These are phyloP conservation scores for Juglanconis oblonga DNA, from an alignment of 2,329 filamentous ascomycete species.

Conservation along the genomic window DNA sequence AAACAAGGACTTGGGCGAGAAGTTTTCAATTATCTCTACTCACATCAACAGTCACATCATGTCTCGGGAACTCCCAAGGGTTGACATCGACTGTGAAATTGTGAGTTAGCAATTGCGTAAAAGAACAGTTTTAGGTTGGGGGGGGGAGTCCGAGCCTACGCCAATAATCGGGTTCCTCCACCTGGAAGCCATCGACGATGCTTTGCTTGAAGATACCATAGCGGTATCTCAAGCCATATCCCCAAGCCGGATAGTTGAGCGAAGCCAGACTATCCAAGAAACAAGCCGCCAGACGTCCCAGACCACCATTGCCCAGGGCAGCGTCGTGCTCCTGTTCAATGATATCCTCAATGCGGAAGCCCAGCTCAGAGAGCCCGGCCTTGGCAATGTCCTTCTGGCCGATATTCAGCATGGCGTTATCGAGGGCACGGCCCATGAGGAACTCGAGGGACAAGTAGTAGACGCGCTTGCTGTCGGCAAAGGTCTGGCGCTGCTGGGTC, in stretches of 20 bases:
- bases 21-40: conserved; percentile 26
- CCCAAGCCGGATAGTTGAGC: conserved; percentile 94
- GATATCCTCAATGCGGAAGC: conserved; percentile 95
- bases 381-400: conserved; percentile 81
- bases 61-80: conserved; percentile 95
- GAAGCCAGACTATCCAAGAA: conserved; percentile 96
- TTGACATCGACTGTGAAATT: conserved; percentile 69
- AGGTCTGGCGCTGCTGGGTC: conserved; percentile 95
- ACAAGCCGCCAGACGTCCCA: conserved; percentile 91
- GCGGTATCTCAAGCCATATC: conserved; percentile 90
- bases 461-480: conserved; percentile 84
- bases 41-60: conserved; percentile 89
- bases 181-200: conserved; percentile 96
- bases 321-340: conserved; percentile 95
- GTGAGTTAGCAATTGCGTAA: not conserved
- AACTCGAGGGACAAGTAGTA: conserved; percentile 99
- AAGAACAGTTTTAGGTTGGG: too few relatives aligned
- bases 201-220: conserved; percentile 99
- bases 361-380: conserved; percentile 81
- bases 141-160: conserved; percentile 25
- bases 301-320: conserved; percentile 90
- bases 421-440: conserved; percentile 90
- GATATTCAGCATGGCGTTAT: conserved; percentile 98
- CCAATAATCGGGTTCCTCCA: conserved; percentile 98
- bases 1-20: not conserved